Conservation (phyloP, 192 early-diverging fungal species). For the Umbelopsis ramanniana region DNA sequence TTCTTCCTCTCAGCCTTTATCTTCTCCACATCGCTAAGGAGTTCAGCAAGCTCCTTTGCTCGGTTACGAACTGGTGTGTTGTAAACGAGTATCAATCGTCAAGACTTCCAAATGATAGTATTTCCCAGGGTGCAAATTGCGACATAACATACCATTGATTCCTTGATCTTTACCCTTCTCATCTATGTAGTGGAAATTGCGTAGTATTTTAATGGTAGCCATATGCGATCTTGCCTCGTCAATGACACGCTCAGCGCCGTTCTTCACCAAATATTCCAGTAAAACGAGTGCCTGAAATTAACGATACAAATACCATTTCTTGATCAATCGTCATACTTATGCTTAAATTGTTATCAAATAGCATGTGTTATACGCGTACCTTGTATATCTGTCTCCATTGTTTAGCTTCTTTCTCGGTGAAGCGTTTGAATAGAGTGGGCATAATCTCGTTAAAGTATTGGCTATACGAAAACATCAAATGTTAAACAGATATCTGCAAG, state of each 20-base stretch:
- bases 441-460: slow-evolving; percentile 96
- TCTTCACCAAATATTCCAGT: slow-evolving; percentile 93
- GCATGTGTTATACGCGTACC: slow-evolving; percentile 40
- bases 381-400: slow-evolving; percentile 98
- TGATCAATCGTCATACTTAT: slow-evolving; percentile 4
- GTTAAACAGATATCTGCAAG: not conserved
- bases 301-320: not conserved
- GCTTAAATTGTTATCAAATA: not conserved
- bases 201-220: slow-evolving; percentile 86
- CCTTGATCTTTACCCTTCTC: slow-evolving; percentile 97
- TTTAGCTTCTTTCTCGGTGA: slow-evolving; percentile 80
- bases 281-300: slow-evolving; percentile 79
- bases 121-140: not conserved
- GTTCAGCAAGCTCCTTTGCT: slow-evolving; percentile 87
- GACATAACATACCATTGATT: slow-evolving; percentile 76
- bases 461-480: slow-evolving; percentile 45
- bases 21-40: slow-evolving; percentile 75
- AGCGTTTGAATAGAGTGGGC: slow-evolving; percentile 86
- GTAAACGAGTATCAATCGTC: no score
- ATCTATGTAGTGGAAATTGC: slow-evolving; percentile 89
- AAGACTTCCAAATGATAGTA: no score
- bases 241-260: slow-evolving; percentile 91
- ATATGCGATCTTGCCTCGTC: slow-evolving; percentile 85
- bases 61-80: slow-evolving; percentile 74
- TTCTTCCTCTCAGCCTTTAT: slow-evolving; percentile 89